Base-by-base conservation (phyloP, 352 stramenopile species). In the Blastocystis sp. region DNA sequence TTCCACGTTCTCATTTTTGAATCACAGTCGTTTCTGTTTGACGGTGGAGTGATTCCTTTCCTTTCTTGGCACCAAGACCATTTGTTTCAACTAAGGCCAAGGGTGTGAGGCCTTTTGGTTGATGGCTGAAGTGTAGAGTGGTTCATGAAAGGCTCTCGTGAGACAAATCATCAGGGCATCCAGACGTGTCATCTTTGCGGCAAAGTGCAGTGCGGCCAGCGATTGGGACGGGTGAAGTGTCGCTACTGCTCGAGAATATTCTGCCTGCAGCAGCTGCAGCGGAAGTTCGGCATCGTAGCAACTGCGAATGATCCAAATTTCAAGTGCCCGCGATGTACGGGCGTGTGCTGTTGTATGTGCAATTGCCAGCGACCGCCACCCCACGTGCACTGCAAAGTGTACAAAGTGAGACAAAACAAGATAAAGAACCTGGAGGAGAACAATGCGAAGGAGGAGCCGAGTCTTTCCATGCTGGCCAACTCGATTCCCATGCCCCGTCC, bases 331-430 rank as follows among this genome's bases (percentile, higher is more conserved):
- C 77, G 77, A 19, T 87, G 77, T 76, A 61, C 45, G 14, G 77
- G 77, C 6, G 63, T 87, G 3, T 87, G 77, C 28, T 87, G 77
- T 45, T 87, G 77, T 87, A 57, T 87, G 3, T 87, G 77, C 48
- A 77, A 87, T 28, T 87, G 77, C 38, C 38, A 61, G 21, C 69
- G 68, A 45, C 77, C 77, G 21, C 77, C 77, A 63, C 77, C 77
- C 6, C 77, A 87, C 71, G 77, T 87, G 1, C 77, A 87, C n/a
- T 87, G 77, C 43, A 87, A 87, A 76, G 77, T 87, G 11, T 87
- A 87, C 24, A 87, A 87, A 78, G 77, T 87, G 4, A 48, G 77
- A 14, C 62, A 87, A 42, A 87, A 87, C 65, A 87, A 87, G 48
- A 28, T 74, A 38, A 79, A 65, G 28, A 45, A 34, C 28, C 28